Conservation (phyloP, 1,139 yeast species). For the Blastobotrys buckinghamii region DNA sequence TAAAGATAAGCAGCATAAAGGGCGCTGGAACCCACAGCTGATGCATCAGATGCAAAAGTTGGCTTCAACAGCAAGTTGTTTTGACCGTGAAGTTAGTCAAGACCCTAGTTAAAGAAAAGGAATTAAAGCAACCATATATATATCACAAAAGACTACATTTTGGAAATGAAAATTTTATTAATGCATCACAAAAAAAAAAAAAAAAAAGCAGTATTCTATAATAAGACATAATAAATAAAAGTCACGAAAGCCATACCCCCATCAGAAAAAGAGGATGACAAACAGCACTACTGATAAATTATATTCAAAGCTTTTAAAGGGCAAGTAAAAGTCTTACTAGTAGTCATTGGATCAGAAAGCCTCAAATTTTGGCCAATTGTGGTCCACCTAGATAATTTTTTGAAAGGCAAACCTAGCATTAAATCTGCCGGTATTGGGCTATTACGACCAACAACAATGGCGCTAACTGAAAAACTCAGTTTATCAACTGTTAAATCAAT, state of each 20-base stretch:
- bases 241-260: no score
- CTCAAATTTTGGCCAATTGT: not conserved
- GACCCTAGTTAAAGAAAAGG: not conserved
- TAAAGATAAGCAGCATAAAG: constrained; percentile 2
- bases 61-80: not conserved
- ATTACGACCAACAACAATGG: not conserved
- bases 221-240: not conserved
- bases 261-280: no score
- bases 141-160: not conserved
- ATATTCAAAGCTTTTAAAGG: no score
- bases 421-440: not conserved
- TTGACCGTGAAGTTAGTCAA: not conserved
- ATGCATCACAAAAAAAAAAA: not conserved
- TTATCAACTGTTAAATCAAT: not conserved
- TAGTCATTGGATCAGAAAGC: not conserved
- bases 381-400: constrained; percentile 8
- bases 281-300: no score
- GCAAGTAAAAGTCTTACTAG: not conserved
- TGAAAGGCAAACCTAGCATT: constrained; percentile 6
- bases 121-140: not conserved
- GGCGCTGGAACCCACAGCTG: not conserved
- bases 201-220: not conserved
- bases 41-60: not conserved
- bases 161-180: not conserved
- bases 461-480: not conserved